These are phyloP conservation scores for Schizophyllum amplum DNA, from an alignment of 1,284 basidiomycete species.

Conservation along the genomic window DNA sequence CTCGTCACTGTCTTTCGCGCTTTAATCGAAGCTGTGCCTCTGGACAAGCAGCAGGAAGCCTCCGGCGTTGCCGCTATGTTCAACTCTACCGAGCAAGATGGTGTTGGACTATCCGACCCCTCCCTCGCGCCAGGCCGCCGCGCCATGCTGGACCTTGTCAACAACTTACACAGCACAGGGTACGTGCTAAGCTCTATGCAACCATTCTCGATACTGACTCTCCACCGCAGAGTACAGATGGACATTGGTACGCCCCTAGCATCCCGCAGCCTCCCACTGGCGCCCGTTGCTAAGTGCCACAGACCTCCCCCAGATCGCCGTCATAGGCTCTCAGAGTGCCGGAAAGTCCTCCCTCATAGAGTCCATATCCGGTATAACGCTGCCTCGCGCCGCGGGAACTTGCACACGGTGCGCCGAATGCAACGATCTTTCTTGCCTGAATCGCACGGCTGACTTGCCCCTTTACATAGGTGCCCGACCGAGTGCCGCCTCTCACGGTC, in stretches of 20 bases:
- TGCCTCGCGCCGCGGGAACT: constrained; percentile 51
- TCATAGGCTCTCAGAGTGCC: constrained; percentile 58
- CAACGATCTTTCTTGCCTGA: neutral
- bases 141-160: constrained; percentile 42
- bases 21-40: too few species aligned
- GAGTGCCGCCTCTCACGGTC: constrained; percentile 54
- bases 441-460: neutral
- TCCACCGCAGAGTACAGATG: neutral
- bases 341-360: constrained; percentile 74
- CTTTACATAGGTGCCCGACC: constrained; percentile 59
- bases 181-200: constrained; percentile 15
- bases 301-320: constrained; percentile 64
- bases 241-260: neutral
- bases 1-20: too few species aligned
- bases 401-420: constrained; percentile 49
- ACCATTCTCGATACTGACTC: neutral
- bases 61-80: constrained; percentile 2
- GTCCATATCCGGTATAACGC: constrained; percentile 60
- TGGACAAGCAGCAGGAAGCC: too few species aligned
- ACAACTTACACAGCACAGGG: constrained; percentile 51
- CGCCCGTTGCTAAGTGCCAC: constrained; percentile 20
- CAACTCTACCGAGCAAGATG: constrained; percentile 9
- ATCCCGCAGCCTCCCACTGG: neutral
- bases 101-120: constrained; percentile 39
- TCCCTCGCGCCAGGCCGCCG: constrained; percentile 27